Percentiles rank a stretch among this genome's conserved stretches.
Conservation (phyloP, 228 moss, liverwort and hornwort species). For the Sphagnum magellanicum region DNA sequence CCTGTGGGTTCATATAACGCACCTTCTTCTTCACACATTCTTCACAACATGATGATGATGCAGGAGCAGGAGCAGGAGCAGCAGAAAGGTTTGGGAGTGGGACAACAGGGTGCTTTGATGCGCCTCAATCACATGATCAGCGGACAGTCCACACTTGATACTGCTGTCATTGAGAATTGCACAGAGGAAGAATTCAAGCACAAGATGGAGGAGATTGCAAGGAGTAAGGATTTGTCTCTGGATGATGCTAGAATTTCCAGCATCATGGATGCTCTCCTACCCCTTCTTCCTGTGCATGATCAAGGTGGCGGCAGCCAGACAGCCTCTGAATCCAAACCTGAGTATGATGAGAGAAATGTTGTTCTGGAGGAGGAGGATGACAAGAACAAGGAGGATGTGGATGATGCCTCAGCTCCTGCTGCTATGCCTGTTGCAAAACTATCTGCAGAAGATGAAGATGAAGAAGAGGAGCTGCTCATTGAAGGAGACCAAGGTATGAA, state of each 20-base stretch:
- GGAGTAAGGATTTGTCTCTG: constrained; percentile 9
- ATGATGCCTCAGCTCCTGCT: constrained; percentile 10
- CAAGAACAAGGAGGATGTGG: constrained; percentile 15
- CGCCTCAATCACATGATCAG: constrained; percentile 26
- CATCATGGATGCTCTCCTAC: constrained; percentile 32
- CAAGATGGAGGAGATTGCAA: constrained; percentile 15
- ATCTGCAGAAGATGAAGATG: constrained; percentile 34
- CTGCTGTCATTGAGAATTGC: constrained; percentile 19
- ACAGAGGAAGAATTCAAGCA: constrained; percentile 19
- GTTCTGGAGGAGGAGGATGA: constrained; percentile 18
- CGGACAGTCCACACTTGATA: constrained; percentile 21
- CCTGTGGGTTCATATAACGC: constrained; percentile 46
- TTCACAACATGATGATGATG: too few relatives aligned
- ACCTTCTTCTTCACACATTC: constrained; percentile 1
- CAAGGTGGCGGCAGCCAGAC: constrained; percentile 7
- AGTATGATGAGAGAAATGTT: constrained; percentile 8
- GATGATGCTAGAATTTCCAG: constrained; percentile 29
- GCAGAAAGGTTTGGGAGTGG: constrained; percentile 23
- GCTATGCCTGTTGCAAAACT: constrained; percentile 54
- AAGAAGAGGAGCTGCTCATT: constrained; percentile 25
- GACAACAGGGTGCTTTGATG: constrained; percentile 32
- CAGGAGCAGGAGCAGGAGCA: constrained; percentile 21
- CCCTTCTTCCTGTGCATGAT: constrained; percentile 23
- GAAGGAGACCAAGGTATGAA: constrained; percentile 15
- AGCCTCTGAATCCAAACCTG: constrained; percentile 1